Evolutionary conservation across 805 yeast genomes (phyloP).

Genomic region (Pichia pseudocactophila): DNA sequence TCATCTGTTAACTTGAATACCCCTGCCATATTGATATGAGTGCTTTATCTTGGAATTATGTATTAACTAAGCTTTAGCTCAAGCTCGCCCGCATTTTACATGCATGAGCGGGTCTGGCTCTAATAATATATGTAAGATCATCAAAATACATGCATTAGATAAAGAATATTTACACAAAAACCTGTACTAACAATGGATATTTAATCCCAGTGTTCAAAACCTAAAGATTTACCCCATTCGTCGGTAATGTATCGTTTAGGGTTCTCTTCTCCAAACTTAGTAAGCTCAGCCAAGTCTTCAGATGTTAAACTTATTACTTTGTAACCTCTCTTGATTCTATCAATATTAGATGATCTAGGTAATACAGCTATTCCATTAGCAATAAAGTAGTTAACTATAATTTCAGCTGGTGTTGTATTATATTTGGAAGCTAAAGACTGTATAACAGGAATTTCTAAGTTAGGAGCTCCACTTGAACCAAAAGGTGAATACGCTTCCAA

Average conservation of each 20-base stretch:
- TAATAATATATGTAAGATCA: no score
- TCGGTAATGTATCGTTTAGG: slow-evolving; percentile 26
- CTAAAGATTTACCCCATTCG: slow-evolving; percentile 27
- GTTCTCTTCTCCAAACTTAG: slow-evolving; percentile 22
- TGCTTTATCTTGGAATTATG: no score
- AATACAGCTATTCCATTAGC: slow-evolving; percentile 51
- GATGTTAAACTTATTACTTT: slow-evolving; percentile 29
- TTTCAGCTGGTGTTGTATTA: slow-evolving; percentile 42
- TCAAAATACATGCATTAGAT: no score
- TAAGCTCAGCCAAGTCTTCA: slow-evolving; percentile 29
- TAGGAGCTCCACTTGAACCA: slow-evolving; percentile 61
- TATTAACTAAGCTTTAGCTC: no score
- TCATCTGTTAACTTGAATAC: neutral
- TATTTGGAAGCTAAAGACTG: slow-evolving; percentile 49
- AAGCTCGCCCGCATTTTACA: no score
- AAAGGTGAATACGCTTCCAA: slow-evolving; percentile 54
- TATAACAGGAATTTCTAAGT: slow-evolving; percentile 42
- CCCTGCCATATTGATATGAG: neutral
- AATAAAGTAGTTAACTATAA: slow-evolving; percentile 56
- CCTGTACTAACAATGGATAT: neutral
- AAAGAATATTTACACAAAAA: neutral
- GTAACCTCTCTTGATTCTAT: slow-evolving; percentile 42
- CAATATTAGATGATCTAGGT: slow-evolving; percentile 65
- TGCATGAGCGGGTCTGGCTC: no score
- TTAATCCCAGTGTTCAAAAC: slow-evolving; percentile 26